Conservation (phyloP, 345 rosid genomes). For the Mercurialis annua region DNA sequence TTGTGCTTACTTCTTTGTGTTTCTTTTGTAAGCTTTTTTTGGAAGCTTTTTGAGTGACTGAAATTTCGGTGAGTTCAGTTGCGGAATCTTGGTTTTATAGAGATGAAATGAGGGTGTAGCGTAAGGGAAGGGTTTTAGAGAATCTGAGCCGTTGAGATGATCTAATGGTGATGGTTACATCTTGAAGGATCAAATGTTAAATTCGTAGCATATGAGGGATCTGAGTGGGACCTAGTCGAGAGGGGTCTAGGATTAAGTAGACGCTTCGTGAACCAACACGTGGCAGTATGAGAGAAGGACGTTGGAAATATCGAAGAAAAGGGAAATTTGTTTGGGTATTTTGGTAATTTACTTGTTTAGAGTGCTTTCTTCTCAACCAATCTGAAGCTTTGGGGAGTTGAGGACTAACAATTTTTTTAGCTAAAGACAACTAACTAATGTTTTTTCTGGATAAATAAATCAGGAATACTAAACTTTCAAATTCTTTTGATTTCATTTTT, state of each 20-base stretch:
- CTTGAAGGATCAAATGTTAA: background rate
- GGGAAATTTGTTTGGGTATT: too few relatives aligned
- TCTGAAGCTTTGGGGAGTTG: too few relatives aligned
- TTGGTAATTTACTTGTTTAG: too few relatives aligned
- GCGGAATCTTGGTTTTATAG: background rate
- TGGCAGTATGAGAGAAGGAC: slow-evolving; percentile 25
- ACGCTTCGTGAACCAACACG: slow-evolving; percentile 42
- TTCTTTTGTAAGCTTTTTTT: background rate
- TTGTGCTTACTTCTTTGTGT: background rate
- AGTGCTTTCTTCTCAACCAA: too few relatives aligned
- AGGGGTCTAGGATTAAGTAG: slow-evolving; percentile 24
- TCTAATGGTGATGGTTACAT: background rate
- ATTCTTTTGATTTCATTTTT: too few relatives aligned
- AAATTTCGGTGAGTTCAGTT: background rate
- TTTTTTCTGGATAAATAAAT: too few relatives aligned
- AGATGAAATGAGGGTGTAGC: background rate
- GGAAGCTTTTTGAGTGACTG: slow-evolving; percentile 6
- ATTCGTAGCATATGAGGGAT: background rate
- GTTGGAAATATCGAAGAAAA: background rate
- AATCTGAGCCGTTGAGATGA: slow-evolving; percentile 11
- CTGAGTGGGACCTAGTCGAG: slow-evolving; percentile 17
- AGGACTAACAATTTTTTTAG: too few relatives aligned
- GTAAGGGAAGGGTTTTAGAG: background rate
- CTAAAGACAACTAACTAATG: too few relatives aligned
- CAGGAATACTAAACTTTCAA: too few relatives aligned